These are phyloP conservation scores for Petunia hybrid DNA, from an alignment of 305 asterid genomes.

Conservation along the genomic window DNA sequence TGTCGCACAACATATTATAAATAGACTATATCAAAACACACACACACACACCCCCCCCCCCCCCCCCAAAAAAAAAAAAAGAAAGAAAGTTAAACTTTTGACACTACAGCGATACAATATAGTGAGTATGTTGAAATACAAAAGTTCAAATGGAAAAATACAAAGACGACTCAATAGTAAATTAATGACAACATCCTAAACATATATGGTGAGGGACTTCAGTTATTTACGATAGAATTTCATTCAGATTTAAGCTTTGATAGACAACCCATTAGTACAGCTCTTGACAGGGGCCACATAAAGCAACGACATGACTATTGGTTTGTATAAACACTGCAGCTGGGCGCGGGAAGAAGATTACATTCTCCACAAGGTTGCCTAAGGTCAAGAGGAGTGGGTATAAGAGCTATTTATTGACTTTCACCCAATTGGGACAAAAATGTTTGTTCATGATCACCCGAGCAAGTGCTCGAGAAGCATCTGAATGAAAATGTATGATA, in stretches of 20 bases:
- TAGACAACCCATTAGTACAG: not conserved
- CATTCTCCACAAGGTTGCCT: not conserved
- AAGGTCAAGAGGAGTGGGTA: constrained; percentile 10
- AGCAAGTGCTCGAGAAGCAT: constrained; percentile 22
- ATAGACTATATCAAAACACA: not conserved
- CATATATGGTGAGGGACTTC: not conserved
- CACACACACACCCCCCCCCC: too few species aligned
- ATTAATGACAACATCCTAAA: not conserved
- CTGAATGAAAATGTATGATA: constrained; percentile 13
- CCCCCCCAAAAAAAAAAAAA: too few species aligned
- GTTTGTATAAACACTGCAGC: not conserved
- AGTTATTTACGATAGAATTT: not conserved
- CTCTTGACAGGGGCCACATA: not conserved
- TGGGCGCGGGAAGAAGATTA: not conserved
- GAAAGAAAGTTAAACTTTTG: too few species aligned
- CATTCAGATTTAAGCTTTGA: not conserved
- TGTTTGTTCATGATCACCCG: not conserved
- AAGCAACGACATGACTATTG: not conserved
- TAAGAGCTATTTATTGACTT: not conserved
- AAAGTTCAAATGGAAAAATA: too few species aligned
- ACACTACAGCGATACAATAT: too few species aligned
- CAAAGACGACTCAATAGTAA: not conserved
- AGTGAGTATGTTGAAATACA: too few species aligned
- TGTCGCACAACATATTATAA: not conserved
- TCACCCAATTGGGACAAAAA: not conserved